Evolutionary conservation across 352 stramenopile genomes (phyloP).

Genomic region (Thalassiosira mediterranea): DNA sequence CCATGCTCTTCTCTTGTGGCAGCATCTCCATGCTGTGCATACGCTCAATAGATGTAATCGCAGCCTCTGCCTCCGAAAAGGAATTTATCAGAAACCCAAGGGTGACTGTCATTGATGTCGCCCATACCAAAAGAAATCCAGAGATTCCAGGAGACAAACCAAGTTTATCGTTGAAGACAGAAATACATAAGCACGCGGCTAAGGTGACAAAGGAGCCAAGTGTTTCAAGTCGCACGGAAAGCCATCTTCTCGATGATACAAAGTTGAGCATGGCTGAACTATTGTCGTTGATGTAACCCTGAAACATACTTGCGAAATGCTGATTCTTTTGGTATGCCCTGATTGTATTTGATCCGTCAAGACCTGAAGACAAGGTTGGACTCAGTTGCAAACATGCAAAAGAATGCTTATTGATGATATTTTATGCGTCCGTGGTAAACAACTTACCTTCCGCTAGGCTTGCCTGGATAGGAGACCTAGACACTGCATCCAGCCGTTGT

Average conservation of each 20-base stretch:
- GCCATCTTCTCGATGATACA: constrained; percentile 50
- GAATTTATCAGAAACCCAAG: constrained; percentile 51
- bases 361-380: too few species aligned
- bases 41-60: constrained; percentile 84
- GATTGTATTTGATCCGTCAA: constrained; percentile 49
- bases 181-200: constrained; percentile 34
- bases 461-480: constrained; percentile 56
- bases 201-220: constrained; percentile 46
- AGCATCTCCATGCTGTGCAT: constrained; percentile 55
- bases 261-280: constrained; percentile 60
- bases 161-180: constrained; percentile 45
- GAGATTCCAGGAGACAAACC: constrained; percentile 78
- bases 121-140: constrained; percentile 81
- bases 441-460: constrained; percentile 50
- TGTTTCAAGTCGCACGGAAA: constrained; percentile 55
- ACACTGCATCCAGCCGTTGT: constrained; percentile 61
- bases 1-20: constrained; percentile 30
- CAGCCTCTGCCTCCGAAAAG: constrained; percentile 82
- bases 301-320: constrained; percentile 50
- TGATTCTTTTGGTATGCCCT: constrained; percentile 33
- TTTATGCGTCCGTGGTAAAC: too few species aligned
- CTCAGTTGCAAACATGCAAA: too few species aligned
- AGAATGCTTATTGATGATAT: too few species aligned
- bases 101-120: constrained; percentile 10
- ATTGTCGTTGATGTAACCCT: constrained; percentile 60